These are phyloP conservation scores for Iris pallida DNA, from an alignment of 116 monocot genomes.

Conservation along the genomic window DNA sequence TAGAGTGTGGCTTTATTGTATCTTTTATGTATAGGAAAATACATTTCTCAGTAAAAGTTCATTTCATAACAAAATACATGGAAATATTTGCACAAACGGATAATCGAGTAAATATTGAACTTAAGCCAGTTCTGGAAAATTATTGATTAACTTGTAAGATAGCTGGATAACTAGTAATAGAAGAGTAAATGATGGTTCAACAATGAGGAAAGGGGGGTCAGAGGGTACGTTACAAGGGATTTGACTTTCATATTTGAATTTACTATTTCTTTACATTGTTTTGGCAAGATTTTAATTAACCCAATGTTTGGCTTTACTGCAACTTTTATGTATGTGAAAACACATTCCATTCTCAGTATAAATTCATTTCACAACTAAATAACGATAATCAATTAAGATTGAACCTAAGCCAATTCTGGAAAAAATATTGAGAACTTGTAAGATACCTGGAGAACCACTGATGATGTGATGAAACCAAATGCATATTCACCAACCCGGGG, in stretches of 20 bases:
- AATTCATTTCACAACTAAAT: neutral
- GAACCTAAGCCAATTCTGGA: neutral
- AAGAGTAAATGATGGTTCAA: neutral
- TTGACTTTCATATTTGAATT: neutral
- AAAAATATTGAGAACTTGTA: neutral
- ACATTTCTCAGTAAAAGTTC: neutral
- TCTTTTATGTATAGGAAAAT: too few species aligned
- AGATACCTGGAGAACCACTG: constrained; percentile 82
- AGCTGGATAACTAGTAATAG: constrained; percentile 95
- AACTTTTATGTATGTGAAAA: too few species aligned
- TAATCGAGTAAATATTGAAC: neutral
- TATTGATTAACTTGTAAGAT: constrained; percentile 4
- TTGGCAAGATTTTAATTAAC: neutral
- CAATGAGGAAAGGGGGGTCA: constrained; percentile 1
- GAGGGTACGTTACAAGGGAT: neutral
- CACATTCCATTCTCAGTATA: neutral
- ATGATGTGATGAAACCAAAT: constrained; percentile 93
- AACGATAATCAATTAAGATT: neutral
- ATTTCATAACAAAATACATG: neutral
- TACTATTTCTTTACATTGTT: neutral
- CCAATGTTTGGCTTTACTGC: too few species aligned
- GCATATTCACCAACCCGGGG: constrained; percentile 97
- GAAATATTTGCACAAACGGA: neutral
- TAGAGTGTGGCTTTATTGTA: too few species aligned
- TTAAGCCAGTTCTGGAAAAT: neutral